Conservation (phyloP, 2,329 filamentous ascomycete species). For the Fusarium duplospermum region DNA sequence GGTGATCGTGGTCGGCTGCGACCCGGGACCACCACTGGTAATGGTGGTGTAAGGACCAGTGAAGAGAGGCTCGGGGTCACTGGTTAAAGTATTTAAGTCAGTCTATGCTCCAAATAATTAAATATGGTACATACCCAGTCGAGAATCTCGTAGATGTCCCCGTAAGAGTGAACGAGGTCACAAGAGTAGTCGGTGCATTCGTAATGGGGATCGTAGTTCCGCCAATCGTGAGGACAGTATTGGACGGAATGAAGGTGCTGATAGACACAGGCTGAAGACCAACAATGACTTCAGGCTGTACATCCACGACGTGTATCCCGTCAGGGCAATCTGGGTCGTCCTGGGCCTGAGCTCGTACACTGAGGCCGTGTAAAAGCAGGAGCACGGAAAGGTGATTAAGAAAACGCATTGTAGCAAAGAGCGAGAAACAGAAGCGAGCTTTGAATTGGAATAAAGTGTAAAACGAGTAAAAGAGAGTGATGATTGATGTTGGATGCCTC, state of each 20-base stretch:
- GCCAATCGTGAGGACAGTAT: background rate
- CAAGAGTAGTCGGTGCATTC: background rate
- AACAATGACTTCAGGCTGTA: background rate
- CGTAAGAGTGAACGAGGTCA: background rate
- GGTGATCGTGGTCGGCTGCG: background rate
- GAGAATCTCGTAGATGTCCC: background rate
- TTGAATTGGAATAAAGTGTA: background rate
- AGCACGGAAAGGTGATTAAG: background rate
- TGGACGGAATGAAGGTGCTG: background rate
- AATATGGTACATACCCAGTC: background rate
- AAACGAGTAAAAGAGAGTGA: background rate
- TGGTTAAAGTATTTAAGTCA: background rate
- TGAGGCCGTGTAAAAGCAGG: background rate
- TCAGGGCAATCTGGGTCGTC: background rate
- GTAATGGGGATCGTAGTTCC: background rate
- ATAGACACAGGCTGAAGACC: background rate
- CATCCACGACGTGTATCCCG: background rate
- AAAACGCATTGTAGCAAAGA: background rate
- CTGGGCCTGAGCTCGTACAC: background rate
- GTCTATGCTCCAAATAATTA: background rate
- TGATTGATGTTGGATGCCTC: background rate
- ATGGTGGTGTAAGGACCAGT: background rate
- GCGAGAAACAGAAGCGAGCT: background rate
- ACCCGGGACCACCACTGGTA: background rate
- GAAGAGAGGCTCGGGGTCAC: background rate